A percentile compares a stretch with the other conserved stretches of the same genome.
These are phyloP conservation scores for Eutrema salsugineum DNA, from an alignment of 441 rosid species.

Conservation along the genomic window DNA sequence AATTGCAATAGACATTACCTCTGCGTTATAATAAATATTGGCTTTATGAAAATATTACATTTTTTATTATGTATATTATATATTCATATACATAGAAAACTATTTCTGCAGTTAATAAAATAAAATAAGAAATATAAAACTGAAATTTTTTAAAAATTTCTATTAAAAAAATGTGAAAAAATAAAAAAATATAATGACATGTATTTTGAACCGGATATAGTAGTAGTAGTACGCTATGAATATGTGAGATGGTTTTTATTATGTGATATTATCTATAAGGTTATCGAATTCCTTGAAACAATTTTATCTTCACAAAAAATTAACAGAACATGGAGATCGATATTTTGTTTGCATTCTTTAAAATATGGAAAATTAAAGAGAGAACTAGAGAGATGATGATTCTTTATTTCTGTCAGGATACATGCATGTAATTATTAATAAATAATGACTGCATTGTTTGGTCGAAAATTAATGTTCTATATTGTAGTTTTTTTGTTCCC, in stretches of 20 bases:
- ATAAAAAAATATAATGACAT: background rate
- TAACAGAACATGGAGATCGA: background rate
- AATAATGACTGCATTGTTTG: background rate
- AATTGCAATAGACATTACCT: background rate
- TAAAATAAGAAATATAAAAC: no score
- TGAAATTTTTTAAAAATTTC: no score
- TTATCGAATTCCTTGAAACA: background rate
- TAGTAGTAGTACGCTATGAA: background rate
- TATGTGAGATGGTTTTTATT: background rate
- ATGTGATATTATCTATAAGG: background rate
- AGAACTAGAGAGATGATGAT: background rate
- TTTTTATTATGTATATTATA: no score
- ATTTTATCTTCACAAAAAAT: background rate
- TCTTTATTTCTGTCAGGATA: constrained; percentile 14
- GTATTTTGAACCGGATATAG: background rate
- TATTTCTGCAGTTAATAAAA: background rate
- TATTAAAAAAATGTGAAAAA: no score
- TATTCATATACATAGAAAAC: background rate
- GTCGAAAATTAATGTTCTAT: background rate
- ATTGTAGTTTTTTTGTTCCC: constrained; percentile 2
- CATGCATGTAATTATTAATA: constrained; percentile 13
- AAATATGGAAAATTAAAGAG: background rate
- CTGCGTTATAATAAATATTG: background rate
- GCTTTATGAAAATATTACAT: no score
- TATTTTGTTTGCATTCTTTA: background rate